Percentiles rank a stretch among this genome's conserved stretches.
These are phyloP conservation scores for Orbilia oligospora DNA, from an alignment of 2,329 filamentous ascomycete genomes.

Conservation along the genomic window DNA sequence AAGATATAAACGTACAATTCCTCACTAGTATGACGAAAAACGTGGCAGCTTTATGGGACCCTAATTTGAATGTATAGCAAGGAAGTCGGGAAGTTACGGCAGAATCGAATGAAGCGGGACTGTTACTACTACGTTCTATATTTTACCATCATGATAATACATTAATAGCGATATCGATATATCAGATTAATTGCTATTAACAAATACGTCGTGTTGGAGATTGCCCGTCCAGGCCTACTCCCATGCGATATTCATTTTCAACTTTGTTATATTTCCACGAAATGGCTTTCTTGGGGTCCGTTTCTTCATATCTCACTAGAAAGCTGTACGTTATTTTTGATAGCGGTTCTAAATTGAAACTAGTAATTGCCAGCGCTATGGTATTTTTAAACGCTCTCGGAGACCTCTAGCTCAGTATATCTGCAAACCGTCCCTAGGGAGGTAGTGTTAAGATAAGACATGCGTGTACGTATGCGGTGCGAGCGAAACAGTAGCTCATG, in stretches of 20 bases:
- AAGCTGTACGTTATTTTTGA: background rate
- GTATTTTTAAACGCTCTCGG: background rate
- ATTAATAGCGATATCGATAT: too few species aligned
- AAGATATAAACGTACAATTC: background rate
- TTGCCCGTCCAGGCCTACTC: background rate
- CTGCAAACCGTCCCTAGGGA: background rate
- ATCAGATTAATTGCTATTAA: background rate
- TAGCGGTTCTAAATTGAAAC: background rate
- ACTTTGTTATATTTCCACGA: background rate
- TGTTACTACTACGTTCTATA: too few species aligned
- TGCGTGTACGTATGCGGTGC: too few species aligned
- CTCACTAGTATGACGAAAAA: background rate
- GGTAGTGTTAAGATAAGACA: background rate
- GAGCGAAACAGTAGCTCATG: too few species aligned
- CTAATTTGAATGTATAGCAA: background rate
- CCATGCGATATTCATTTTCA: background rate
- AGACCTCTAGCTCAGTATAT: background rate
- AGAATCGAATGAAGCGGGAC: too few species aligned
- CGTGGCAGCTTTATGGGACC: background rate
- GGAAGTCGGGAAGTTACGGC: background rate
- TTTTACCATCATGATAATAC: too few species aligned
- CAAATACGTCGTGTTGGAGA: background rate
- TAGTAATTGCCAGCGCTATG: background rate
- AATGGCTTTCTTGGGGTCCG: background rate
- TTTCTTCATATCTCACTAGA: background rate